phyloP scores from a whole-genome alignment of 140 eudicot genomes.

The Senecio squalidus region DNA sequence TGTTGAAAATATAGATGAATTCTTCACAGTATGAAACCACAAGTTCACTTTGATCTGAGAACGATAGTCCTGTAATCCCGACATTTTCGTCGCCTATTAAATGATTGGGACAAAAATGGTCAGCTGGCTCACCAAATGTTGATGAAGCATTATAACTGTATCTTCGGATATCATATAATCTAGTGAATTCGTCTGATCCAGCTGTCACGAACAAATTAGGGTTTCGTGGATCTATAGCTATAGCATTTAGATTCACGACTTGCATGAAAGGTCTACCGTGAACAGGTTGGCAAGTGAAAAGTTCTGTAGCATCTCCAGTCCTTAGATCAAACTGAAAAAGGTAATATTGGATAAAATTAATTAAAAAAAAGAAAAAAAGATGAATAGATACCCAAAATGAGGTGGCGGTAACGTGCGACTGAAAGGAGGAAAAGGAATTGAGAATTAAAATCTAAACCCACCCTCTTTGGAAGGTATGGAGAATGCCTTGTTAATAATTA shows the following conservation, averaged over 20 bases:
- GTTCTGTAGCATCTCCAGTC: conserved; percentile 56
- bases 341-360: no score
- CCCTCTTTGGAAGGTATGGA: no score
- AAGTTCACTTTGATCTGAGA: conserved; percentile 84
- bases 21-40: conserved; percentile 73
- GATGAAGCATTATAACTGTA: conserved; percentile 51
- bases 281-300: conserved; percentile 56
- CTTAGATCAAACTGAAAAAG: conserved; percentile 87
- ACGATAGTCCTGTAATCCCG: conserved; percentile 88
- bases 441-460: no score
- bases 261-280: conserved; percentile 27
- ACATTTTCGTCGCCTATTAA: conserved; percentile 58
- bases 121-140: conserved; percentile 57
- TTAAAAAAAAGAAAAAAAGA: neutral
- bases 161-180: conserved; percentile 73
- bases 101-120: conserved; percentile 69
- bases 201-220: conserved; percentile 71
- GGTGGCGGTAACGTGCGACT: no score
- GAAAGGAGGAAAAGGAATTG: no score
- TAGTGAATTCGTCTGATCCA: conserved; percentile 69
- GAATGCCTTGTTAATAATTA: no score
- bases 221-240: conserved; percentile 71
- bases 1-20: conserved; percentile 64
- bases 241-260: conserved; percentile 52
- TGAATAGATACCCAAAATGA: neutral